These are phyloP conservation scores for Lepraria neglecta DNA, from an alignment of 495 filamentous ascomycete genomes.

Conservation along the genomic window DNA sequence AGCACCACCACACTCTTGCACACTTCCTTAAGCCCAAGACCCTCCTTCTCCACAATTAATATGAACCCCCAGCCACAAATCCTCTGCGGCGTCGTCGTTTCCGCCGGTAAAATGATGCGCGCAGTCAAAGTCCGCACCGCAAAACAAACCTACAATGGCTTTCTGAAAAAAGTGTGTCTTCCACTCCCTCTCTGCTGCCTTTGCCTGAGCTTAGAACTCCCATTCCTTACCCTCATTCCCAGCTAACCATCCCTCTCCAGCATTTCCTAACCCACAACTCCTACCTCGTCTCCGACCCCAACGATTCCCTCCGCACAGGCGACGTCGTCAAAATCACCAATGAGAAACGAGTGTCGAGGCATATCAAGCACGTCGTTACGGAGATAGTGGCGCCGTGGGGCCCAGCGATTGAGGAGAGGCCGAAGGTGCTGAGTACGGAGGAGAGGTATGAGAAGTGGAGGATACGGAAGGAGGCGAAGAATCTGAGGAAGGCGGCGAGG, in stretches of 20 bases:
- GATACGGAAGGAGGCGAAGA: slow-evolving; percentile 30
- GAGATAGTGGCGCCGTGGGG: slow-evolving; percentile 61
- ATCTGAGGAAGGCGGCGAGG: slow-evolving; percentile 35
- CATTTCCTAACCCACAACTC: slow-evolving; percentile 33
- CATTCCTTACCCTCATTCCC: neutral
- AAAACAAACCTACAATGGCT: slow-evolving; percentile 28
- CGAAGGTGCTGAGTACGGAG: slow-evolving; percentile 49
- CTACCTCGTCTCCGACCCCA: slow-evolving; percentile 64
- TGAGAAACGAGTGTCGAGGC: slow-evolving; percentile 48
- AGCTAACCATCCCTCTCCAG: slow-evolving; percentile 21
- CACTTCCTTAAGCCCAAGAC: no score
- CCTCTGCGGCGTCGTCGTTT: slow-evolving; percentile 55
- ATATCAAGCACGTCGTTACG: slow-evolving; percentile 61
- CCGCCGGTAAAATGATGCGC: slow-evolving; percentile 61
- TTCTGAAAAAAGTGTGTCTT: slow-evolving; percentile 47
- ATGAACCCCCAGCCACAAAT: slow-evolving; percentile 10
- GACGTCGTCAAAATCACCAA: slow-evolving; percentile 60
- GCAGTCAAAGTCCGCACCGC: slow-evolving; percentile 58
- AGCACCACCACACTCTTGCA: no score
- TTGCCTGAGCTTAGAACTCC: slow-evolving; percentile 4
- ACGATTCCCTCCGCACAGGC: slow-evolving; percentile 55
- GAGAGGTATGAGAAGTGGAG: slow-evolving; percentile 42
- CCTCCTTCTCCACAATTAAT: no score
- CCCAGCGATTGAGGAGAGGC: slow-evolving; percentile 48
- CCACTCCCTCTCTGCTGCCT: neutral